Evolutionary conservation across 768 basidiomycete genomes (phyloP), one percentile per base, ranked within the genome.

Genomic region (Cubamyces lactineus): DNA sequence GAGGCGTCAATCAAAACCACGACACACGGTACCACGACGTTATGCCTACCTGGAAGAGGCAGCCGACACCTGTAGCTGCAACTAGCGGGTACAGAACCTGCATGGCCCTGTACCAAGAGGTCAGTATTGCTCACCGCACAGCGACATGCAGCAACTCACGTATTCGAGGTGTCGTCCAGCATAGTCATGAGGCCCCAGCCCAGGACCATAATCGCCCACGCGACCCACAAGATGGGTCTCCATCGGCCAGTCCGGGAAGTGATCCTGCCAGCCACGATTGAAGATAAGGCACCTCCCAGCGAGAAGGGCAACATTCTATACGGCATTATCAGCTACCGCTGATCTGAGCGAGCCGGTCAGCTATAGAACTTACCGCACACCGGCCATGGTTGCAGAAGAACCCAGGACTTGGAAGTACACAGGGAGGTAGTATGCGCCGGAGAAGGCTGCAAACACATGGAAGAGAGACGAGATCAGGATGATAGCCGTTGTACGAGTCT

Each of bases 401-500:
- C 91, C 91, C 13, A 92, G 80, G 2, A 88, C 83, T 76, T 94
- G 91, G 74, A 81, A 94, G 70, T 88, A 94, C 2, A 92, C 70
- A 1, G 91, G 91, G 9, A 93, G 79, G 67, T 92, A 92, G 69
- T 77, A 88, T 46, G 84, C 82, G 79, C 83, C 83, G 12, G 74
- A 72, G 66, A 91, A 88, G 74, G 89, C 89, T 1, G 79, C 78
- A 19, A 86, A 19, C 0, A 82, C 88, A 64, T 93, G 91, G 12
- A 90, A 67, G 69, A 92, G 84, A 6, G 77, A 75, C 2, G 80
- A 75, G 23, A 88, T 65, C 9, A 92, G 72, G 39, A 91, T 71
- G 26, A 87, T 77, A 1, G 75, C 77, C 7, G 89, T 92, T 2
- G 90, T 93, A 28, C 89, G 84, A n/a, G 87, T 91, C 87, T 87